phyloP scores from a whole-genome alignment of 371 early-diverging fungal genomes.

The Capillidium rhysosporum region DNA sequence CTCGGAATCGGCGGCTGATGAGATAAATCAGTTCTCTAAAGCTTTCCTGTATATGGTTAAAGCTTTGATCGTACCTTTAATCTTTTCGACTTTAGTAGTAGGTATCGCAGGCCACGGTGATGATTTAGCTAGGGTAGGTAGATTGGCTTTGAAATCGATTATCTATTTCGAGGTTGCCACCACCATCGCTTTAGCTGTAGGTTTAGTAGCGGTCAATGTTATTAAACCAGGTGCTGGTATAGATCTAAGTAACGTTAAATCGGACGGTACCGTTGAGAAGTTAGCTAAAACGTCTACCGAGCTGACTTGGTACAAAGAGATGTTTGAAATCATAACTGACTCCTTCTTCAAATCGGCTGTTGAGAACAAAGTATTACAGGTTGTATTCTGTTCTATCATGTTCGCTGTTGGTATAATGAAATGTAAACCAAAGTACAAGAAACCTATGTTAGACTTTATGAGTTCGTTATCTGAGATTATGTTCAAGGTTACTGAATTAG shows the following conservation, averaged over 20 bases:
- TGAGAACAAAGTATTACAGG: constrained; percentile 31
- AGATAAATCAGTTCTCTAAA: constrained; percentile 26
- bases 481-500: constrained; percentile 42
- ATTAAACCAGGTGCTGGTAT: constrained; percentile 37
- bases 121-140: constrained; percentile 35
- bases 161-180: constrained; percentile 46
- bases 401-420: constrained; percentile 42
- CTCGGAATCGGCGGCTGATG: constrained; percentile 19
- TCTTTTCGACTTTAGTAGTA: constrained; percentile 46
- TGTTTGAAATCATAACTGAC: constrained; percentile 30
- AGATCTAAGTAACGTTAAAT: constrained; percentile 13
- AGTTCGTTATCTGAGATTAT: constrained; percentile 36
- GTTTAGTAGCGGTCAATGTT: constrained; percentile 41
- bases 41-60: constrained; percentile 50
- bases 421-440: constrained; percentile 16
- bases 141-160: constrained; percentile 40
- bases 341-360: constrained; percentile 29
- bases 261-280: constrained; percentile 9
- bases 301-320: constrained; percentile 30
- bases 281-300: constrained; percentile 14
- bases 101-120: constrained; percentile 63
- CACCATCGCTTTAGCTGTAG: constrained; percentile 43
- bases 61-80: constrained; percentile 41
- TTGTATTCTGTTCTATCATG: constrained; percentile 47
- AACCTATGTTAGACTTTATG: constrained; percentile 32